Conservation (phyloP, 2,329 filamentous ascomycete species). For the Calonectria fujianensis region DNA sequence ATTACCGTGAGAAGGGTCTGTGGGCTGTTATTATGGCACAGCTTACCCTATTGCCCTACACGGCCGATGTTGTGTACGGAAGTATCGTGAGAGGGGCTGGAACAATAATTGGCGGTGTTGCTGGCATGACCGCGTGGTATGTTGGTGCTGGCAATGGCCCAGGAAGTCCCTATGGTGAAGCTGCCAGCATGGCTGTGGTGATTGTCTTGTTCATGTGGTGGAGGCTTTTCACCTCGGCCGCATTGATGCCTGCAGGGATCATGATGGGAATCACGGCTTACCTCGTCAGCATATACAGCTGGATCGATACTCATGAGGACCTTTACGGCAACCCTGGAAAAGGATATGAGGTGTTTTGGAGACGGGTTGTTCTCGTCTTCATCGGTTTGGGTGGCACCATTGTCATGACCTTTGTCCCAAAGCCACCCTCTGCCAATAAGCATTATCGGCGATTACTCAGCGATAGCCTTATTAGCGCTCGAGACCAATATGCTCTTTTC, state of each 20-base stretch:
- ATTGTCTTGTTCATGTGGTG: conserved; percentile 49
- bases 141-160: conserved; percentile 31
- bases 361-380: conserved; percentile 36
- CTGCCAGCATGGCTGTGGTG: conserved; percentile 46
- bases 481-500: conserved; percentile 39
- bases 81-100: conserved; percentile 37
- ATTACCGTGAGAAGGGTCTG: conserved; percentile 47
- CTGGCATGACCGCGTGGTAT: conserved; percentile 36
- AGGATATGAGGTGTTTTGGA: conserved; percentile 40
- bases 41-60: conserved; percentile 46
- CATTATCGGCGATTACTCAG: conserved; percentile 37
- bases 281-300: conserved; percentile 48
- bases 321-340: conserved; percentile 42
- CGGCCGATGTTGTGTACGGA: conserved; percentile 46
- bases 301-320: conserved; percentile 47
- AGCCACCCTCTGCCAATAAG: conserved; percentile 37
- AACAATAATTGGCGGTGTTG: conserved; percentile 32
- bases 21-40: conserved; percentile 51
- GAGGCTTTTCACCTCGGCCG: conserved; percentile 46
- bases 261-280: conserved; percentile 50
- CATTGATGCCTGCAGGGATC: conserved; percentile 44
- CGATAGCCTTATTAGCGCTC: conserved; percentile 34
- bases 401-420: conserved; percentile 38
- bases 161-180: conserved; percentile 44
- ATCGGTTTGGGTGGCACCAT: conserved; percentile 29